A percentile compares a stretch with the other conserved stretches of the same genome.
phyloP scores from a whole-genome alignment of 805 yeast species.

The Saccharomycopsis capsularis region DNA sequence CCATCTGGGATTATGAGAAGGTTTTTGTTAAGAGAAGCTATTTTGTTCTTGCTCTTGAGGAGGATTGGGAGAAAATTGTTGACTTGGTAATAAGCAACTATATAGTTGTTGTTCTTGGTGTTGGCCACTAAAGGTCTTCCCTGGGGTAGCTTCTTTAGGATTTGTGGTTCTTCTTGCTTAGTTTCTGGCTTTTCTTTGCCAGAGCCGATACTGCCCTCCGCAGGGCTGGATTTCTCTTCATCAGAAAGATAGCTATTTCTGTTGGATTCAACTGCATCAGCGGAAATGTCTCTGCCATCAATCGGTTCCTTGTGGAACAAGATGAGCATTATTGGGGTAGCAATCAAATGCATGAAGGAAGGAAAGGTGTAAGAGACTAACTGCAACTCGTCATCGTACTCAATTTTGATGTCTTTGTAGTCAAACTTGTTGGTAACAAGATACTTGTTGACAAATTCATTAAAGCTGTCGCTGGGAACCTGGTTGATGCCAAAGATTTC shows the following conservation, averaged over 20 bases:
- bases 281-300: not conserved
- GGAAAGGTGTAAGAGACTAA: slow-evolving; percentile 18
- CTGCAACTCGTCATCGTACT: slow-evolving; percentile 18
- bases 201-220: not conserved
- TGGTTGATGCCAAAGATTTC: slow-evolving; percentile 11
- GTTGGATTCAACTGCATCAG: not conserved
- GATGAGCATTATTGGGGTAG: slow-evolving; percentile 11
- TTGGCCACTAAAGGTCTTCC: not conserved
- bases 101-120: slow-evolving; percentile 3
- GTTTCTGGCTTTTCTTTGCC: not conserved
- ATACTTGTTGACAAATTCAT: slow-evolving; percentile 23
- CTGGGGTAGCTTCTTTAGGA: not conserved
- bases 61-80: slow-evolving; percentile 16
- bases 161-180: not conserved
- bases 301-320: slow-evolving; percentile 7
- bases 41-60: slow-evolving; percentile 14
- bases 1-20: slow-evolving; percentile 19
- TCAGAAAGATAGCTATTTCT: not conserved
- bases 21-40: slow-evolving; percentile 14
- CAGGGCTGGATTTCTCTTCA: not conserved
- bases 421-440: slow-evolving; percentile 9
- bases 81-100: slow-evolving; percentile 15
- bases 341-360: slow-evolving; percentile 16
- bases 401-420: slow-evolving; percentile 18
- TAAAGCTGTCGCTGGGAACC: slow-evolving; percentile 15